These are phyloP conservation scores for Ceratocystis eucalypticola DNA, from an alignment of 2,329 filamentous ascomycete species.

Conservation along the genomic window DNA sequence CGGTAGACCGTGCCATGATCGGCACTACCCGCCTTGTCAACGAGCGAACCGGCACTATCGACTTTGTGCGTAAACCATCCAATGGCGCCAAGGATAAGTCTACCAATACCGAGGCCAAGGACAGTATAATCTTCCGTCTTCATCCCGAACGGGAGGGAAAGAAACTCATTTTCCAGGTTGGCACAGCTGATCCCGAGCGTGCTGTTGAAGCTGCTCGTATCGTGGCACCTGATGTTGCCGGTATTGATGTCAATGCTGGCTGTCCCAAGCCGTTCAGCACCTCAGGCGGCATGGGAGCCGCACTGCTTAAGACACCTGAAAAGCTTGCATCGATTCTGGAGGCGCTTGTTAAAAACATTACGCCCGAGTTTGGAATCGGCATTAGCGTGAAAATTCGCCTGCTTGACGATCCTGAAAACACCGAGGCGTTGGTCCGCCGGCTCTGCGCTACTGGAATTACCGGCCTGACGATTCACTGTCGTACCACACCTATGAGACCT, in stretches of 20 bases:
- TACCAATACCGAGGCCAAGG: conserved; percentile 33
- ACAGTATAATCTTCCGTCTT: conserved; percentile 70
- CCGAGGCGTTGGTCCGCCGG: conserved; percentile 60
- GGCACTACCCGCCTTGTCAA: conserved; percentile 71
- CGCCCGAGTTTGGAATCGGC: conserved; percentile 67
- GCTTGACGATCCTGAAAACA: conserved; percentile 61
- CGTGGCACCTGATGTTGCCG: conserved; percentile 74
- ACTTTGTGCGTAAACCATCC: conserved; percentile 67
- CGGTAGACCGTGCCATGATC: conserved; percentile 82
- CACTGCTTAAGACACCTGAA: conserved; percentile 73
- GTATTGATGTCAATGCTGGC: conserved; percentile 96
- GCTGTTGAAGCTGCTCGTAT: conserved; percentile 75
- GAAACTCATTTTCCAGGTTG: conserved; percentile 79
- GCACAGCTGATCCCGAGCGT: conserved; percentile 66
- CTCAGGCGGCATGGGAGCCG: conserved; percentile 86
- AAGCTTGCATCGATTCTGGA: conserved; percentile 70
- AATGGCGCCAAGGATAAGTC: conserved; percentile 49
- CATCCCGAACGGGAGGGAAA: conserved; percentile 63
- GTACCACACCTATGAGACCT: conserved; percentile 90
- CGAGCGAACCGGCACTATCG: conserved; percentile 61
- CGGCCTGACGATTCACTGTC: conserved; percentile 85
- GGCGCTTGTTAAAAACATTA: conserved; percentile 66
- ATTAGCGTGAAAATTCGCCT: conserved; percentile 96
- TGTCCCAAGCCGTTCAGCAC: conserved; percentile 97
- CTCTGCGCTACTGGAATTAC: conserved; percentile 83